These are phyloP conservation scores for Metschnikowia bowlesiae DNA, from an alignment of 805 yeast genomes.

Conservation along the genomic window DNA sequence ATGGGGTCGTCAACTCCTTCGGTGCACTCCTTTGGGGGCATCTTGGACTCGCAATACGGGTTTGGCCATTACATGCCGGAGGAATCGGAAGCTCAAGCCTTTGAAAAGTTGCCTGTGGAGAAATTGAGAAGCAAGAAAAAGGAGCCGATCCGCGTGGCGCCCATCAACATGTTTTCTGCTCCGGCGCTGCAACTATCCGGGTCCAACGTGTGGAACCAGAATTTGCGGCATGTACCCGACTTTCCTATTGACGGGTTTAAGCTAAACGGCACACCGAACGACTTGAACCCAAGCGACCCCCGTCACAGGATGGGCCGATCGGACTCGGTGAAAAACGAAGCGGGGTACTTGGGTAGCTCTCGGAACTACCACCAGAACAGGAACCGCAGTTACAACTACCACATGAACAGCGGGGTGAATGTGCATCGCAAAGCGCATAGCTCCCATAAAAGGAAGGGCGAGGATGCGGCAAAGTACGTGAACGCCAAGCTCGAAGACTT, in stretches of 20 bases:
- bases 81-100: neutral
- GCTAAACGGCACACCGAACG: neutral
- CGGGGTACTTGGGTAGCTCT: conserved; percentile 4
- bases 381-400: conserved; percentile 10
- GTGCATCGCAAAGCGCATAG: conserved; percentile 42
- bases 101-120: neutral
- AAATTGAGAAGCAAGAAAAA: neutral
- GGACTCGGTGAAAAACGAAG: neutral
- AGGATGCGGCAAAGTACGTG: conserved; percentile 66
- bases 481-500: conserved; percentile 68
- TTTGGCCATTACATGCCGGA: conserved; percentile 6
- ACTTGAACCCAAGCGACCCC: neutral
- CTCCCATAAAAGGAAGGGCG: conserved; percentile 42
- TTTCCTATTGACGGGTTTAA: neutral
- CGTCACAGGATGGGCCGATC: neutral
- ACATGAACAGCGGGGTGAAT: conserved; percentile 28
- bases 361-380: conserved; percentile 5
- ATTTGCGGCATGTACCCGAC: conserved; percentile 2
- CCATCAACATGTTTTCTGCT: conserved; percentile 2
- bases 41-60: conserved; percentile 16
- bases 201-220: conserved; percentile 19
- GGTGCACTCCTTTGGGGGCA: conserved; percentile 20
- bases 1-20: conserved; percentile 13
- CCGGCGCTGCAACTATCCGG: conserved; percentile 5
- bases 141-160: neutral